Base-by-base conservation (phyloP, 2,329 filamentous ascomycete species). In the Macrophomina tecta region DNA sequence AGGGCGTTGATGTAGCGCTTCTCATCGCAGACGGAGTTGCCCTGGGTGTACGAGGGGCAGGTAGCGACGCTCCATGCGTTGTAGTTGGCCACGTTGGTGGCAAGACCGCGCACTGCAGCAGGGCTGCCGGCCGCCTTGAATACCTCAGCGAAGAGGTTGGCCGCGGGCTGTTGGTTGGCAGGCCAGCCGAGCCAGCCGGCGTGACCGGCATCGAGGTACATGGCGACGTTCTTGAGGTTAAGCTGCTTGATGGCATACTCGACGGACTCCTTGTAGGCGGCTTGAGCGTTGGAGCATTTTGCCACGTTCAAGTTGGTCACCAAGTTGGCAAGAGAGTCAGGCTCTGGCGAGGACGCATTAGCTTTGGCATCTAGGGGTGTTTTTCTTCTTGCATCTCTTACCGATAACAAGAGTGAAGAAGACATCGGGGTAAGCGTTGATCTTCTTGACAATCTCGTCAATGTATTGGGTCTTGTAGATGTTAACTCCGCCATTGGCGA, bases 141-240 rank as follows among this genome's bases (percentile, higher is more conserved):
- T 0, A 86, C 74, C 30, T 78, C 52, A 3, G 77, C 82, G 72
- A 81, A 86, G 16, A 86, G 76, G 45, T 80, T 71, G 9, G 84
- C 84, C 2, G 84, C 82, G 5, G 84, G 84, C 5, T 71, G 70
- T 53, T 87, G 82, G 77, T 89, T 89, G 68, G 85, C 86, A 18
- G 83, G 75, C 87, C 87, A 89, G 72, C 87, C 87, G 51, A 89
- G 81, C 87, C 87, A 90, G 68, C 87, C 87, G 32, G 84, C 86
- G 75, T 90, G 87, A 67, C 86, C 87, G 8, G 86, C 87, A 70
- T 90, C 87, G 23, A 90, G 75, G 75, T 89, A 90, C 85, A 87
- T 86, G 69, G 85, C 79, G 32, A 89, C 87, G 73, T 90, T 89
- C 68, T 82, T 78, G 36, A 89, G 79, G 77, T 89, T 87, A 69